phyloP scores from a whole-genome alignment of 2,329 filamentous ascomycete genomes.

The Cryoendolithus antarcticus region DNA sequence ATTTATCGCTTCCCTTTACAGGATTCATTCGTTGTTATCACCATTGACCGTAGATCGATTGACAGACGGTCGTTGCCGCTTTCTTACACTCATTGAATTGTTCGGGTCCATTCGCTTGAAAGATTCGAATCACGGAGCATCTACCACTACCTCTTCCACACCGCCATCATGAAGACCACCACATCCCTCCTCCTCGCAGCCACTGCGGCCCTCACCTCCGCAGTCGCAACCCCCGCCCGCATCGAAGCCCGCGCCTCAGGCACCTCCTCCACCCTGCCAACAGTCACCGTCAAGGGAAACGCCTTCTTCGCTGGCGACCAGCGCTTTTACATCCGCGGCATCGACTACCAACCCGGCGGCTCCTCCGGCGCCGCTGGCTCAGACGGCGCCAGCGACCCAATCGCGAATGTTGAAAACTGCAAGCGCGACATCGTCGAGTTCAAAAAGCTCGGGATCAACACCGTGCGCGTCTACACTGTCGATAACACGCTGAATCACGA shows the following conservation, averaged over 20 bases:
- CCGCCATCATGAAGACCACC: slow-evolving; percentile 36
- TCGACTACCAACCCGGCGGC: slow-evolving; percentile 43
- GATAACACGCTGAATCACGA: slow-evolving; percentile 74
- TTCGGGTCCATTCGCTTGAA: too few relatives aligned
- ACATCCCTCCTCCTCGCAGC: slow-evolving; percentile 36
- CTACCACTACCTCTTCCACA: slow-evolving; percentile 39
- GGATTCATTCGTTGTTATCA: too few relatives aligned
- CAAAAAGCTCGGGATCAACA: slow-evolving; percentile 75
- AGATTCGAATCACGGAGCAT: background rate
- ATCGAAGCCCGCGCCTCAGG: slow-evolving; percentile 23
- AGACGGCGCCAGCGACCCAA: slow-evolving; percentile 51
- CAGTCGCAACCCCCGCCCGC: slow-evolving; percentile 30
- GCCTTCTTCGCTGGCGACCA: slow-evolving; percentile 50
- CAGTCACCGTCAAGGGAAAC: slow-evolving; percentile 49
- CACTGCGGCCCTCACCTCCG: slow-evolving; percentile 33
- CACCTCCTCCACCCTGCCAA: slow-evolving; percentile 34
- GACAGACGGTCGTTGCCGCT: too few relatives aligned
- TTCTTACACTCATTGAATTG: too few relatives aligned
- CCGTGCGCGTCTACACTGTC: slow-evolving; percentile 82
- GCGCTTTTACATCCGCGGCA: slow-evolving; percentile 47
- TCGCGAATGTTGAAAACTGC: slow-evolving; percentile 58
- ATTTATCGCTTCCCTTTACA: too few relatives aligned
- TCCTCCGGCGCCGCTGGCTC: slow-evolving; percentile 29
- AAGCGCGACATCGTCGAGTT: slow-evolving; percentile 68
- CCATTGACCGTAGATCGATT: too few relatives aligned